A percentile compares a stretch with the other conserved stretches of the same genome.
These are phyloP conservation scores for Syzygium syzygioides DNA, from an alignment of 441 rosid genomes.

Conservation along the genomic window DNA sequence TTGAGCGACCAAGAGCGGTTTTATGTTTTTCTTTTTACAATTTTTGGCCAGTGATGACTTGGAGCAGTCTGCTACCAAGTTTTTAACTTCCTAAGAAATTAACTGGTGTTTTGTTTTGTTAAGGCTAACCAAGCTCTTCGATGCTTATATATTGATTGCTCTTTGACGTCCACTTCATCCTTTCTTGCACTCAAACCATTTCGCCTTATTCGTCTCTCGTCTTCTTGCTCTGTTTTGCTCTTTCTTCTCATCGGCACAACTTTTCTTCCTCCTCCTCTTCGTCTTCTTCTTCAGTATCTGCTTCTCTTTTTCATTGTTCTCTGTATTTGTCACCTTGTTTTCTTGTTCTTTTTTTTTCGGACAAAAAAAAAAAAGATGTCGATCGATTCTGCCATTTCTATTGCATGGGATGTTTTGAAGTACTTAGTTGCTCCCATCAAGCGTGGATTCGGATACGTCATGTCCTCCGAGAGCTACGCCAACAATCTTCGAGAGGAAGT, in stretches of 20 bases:
- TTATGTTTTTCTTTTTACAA: background rate
- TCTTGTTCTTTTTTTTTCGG: background rate
- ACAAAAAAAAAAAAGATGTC: background rate
- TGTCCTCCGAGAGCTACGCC: background rate
- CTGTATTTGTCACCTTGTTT: background rate
- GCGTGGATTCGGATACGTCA: background rate
- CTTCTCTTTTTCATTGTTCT: background rate
- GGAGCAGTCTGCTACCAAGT: too few relatives aligned
- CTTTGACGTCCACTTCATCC: too few relatives aligned
- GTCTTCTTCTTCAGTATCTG: background rate
- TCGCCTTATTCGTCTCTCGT: background rate
- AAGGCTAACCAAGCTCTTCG: too few relatives aligned
- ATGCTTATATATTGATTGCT: too few relatives aligned
- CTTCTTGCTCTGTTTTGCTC: background rate
- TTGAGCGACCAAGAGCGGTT: background rate
- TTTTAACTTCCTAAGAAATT: too few relatives aligned
- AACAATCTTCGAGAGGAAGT: rapidly evolving
- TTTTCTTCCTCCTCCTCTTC: background rate
- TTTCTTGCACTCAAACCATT: too few relatives aligned
- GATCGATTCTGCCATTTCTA: rapidly evolving
- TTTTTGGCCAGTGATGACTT: background rate
- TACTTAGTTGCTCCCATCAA: rapidly evolving
- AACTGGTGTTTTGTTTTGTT: too few relatives aligned
- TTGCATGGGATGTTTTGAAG: background rate
- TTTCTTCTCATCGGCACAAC: background rate